Evolutionary conservation across 2,329 filamentous ascomycete genomes (phyloP).

Genomic region (Pseudogymnoascus sp.): DNA sequence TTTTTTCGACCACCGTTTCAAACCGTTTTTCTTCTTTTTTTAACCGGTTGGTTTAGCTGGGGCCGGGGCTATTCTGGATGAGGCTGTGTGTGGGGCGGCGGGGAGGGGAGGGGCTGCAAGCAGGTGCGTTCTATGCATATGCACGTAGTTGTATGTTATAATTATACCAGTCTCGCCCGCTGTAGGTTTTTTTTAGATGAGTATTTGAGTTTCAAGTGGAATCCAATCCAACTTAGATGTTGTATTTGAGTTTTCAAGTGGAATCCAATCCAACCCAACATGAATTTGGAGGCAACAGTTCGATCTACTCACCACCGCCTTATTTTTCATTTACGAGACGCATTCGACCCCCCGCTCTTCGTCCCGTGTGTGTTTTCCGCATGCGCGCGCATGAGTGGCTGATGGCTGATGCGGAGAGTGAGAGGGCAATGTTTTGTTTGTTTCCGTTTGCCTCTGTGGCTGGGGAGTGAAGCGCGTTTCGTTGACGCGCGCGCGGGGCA

Average conservation of each 20-base stretch:
- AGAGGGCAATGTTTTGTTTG: neutral
- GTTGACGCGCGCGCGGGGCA: neutral
- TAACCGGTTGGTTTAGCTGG: neutral
- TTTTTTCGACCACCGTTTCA: neutral
- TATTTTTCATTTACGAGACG: neutral
- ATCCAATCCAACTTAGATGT: too few species aligned
- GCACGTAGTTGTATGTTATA: neutral
- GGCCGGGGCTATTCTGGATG: neutral
- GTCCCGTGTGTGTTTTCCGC: neutral
- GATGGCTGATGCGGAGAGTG: neutral
- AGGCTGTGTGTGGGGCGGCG: neutral
- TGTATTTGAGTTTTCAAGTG: too few species aligned
- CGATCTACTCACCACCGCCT: too few species aligned
- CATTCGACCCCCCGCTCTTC: neutral
- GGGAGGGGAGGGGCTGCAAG: neutral
- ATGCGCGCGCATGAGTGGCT: neutral
- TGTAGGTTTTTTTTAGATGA: neutral
- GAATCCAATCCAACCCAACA: too few species aligned
- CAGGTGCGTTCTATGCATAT: neutral
- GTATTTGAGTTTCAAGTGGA: neutral
- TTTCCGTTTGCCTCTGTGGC: neutral
- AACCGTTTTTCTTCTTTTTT: neutral
- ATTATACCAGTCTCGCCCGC: neutral
- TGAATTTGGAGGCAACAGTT: too few species aligned
- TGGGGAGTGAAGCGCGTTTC: neutral